Evolutionary conservation across 2,329 filamentous ascomycete species (phyloP), one percentile per base, ranked within the genome.

Genomic region (Septoria linicola): DNA sequence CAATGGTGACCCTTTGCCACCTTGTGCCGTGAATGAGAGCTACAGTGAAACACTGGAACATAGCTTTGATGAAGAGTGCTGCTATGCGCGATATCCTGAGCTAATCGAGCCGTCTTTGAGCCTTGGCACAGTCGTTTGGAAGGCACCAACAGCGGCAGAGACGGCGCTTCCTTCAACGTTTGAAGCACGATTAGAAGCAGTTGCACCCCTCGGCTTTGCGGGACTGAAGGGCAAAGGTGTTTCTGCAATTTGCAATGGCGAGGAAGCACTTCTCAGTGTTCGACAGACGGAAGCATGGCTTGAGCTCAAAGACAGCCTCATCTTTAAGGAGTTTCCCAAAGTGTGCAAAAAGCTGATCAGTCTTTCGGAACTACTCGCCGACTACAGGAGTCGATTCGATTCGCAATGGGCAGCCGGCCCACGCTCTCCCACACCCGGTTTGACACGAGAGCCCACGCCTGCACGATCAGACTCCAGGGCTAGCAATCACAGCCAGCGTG

Each of bases 271-370:
- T 48, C 59, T 74, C 30, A 73, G 75, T 54, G 72, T 80, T 13
- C 67, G 74, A 48, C 71, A 79, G 53, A 78, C 75, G 0, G 71
- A 75, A 31, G 68, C 72, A 17, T 80, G 78, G 78, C 61, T 72
- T 2, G 66, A 69, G n/a, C 68, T 78, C 43, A 74, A 73, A 58
- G 65, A 74, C 45, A 77, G 79, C 50, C 72, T 76, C 1, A 73
- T 77, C 13, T 80, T 79, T 55, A 66, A 70, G 4, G 68, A 73
- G 4, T 76, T 79, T 43, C 64, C 68, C 1, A 64, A 62, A 2
- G 63, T 73, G n/a, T 71, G 71, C 53, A 68, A 69, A 49, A 63
- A 69, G 4, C 57, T 75, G 10, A 62, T 79, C 30, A 65, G 73
- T 3, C 55, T 77, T 37, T 67, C 72, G 31, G 71, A 76, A 27